Conservation (phyloP, 179 eudicot species). For the Amaranthus tricolor region DNA sequence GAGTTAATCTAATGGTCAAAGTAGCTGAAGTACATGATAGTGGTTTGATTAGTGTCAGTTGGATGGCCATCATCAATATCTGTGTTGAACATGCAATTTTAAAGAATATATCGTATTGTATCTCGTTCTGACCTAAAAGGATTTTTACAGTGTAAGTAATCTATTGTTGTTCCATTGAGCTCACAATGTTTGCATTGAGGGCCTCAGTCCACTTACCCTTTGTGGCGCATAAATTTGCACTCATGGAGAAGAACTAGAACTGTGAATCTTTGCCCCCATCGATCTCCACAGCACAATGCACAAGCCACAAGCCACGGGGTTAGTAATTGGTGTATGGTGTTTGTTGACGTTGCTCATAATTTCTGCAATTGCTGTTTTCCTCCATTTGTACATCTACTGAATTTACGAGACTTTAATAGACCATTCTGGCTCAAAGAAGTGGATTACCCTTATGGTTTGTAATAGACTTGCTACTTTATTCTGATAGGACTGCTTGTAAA, state of each 20-base stretch:
- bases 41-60: conserved; percentile 9
- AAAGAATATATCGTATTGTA: conserved; percentile 1
- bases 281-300: neutral
- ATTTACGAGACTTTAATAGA: neutral
- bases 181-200: neutral
- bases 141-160: neutral
- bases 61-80: conserved; percentile 2
- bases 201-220: neutral
- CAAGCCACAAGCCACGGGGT: conserved; percentile 5
- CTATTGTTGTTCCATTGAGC: neutral
- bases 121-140: neutral
- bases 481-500: no score
- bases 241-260: neutral
- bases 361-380: neutral
- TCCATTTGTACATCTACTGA: conserved; percentile 1
- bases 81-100: conserved; percentile 11
- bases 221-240: neutral
- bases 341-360: neutral
- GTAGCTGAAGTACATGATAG: conserved; percentile 11
- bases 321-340: conserved; percentile 1
- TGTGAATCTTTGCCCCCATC: neutral
- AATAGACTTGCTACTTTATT: no score
- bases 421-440: conserved; percentile 64
- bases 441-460: conserved; percentile 14
- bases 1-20: conserved; percentile 2